These are phyloP conservation scores for Phytopythium delawarense DNA, from an alignment of 352 stramenopile species.

Conservation along the genomic window DNA sequence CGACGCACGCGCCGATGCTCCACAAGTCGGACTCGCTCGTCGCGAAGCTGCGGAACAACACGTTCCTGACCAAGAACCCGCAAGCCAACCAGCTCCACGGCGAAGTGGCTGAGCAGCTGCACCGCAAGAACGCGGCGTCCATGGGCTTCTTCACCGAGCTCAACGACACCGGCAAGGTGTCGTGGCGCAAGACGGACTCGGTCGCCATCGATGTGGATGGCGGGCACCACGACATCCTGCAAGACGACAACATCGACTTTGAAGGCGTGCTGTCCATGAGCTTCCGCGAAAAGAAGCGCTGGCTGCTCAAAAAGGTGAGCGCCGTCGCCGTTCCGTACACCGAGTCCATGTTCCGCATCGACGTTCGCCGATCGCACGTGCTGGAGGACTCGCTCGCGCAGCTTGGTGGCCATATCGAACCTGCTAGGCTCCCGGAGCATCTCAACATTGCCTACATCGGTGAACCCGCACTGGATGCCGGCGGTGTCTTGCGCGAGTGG, in stretches of 20 bases:
- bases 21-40: constrained; percentile 41
- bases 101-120: constrained; percentile 58
- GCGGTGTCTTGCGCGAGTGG: constrained; percentile 80
- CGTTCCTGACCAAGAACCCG: constrained; percentile 52
- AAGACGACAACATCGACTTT: constrained; percentile 37
- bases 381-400: constrained; percentile 65
- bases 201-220: constrained; percentile 42
- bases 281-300: constrained; percentile 70
- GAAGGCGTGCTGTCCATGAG: constrained; percentile 67
- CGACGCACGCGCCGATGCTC: constrained; percentile 21
- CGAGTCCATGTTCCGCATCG: constrained; percentile 54
- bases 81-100: constrained; percentile 32
- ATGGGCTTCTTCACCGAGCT: constrained; percentile 69
- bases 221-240: constrained; percentile 16
- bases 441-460: constrained; percentile 73
- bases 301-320: constrained; percentile 71
- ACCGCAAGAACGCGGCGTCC: constrained; percentile 68
- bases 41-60: constrained; percentile 51
- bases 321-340: constrained; percentile 53
- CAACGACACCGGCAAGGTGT: constrained; percentile 34
- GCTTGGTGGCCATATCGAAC: constrained; percentile 28
- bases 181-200: constrained; percentile 48
- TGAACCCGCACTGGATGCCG: constrained; percentile 71
- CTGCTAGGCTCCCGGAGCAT: constrained; percentile 27
- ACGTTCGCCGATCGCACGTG: constrained; percentile 46